Conservation (phyloP, 225 moss, liverwort and hornwort genomes). For the Physcomitrellopsis africana region DNA sequence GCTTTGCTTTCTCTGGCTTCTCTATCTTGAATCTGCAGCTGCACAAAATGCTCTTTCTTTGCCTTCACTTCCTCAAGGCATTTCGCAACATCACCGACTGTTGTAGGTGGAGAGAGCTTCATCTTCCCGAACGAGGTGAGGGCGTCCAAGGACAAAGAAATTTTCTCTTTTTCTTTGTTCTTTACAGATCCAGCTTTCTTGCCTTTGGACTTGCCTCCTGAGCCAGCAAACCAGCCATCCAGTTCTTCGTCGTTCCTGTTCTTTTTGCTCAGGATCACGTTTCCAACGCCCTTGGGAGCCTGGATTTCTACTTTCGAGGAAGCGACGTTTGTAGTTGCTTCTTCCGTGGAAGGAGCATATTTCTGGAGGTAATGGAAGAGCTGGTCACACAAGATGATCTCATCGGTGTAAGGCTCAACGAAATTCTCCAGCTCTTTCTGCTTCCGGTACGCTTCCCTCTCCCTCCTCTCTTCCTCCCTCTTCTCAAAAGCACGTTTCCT, state of each 20-base stretch:
- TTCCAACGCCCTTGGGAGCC: slow-evolving; percentile 85
- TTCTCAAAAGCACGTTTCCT: slow-evolving; percentile 76
- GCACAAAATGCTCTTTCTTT: slow-evolving; percentile 70
- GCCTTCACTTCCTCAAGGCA: slow-evolving; percentile 77
- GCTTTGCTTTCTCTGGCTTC: slow-evolving; percentile 61
- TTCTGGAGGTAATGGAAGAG: slow-evolving; percentile 85
- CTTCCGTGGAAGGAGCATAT: slow-evolving; percentile 62
- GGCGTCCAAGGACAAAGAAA: slow-evolving; percentile 79
- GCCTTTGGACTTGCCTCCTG: slow-evolving; percentile 67
- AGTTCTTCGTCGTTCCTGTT: slow-evolving; percentile 78
- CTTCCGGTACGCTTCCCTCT: slow-evolving; percentile 81
- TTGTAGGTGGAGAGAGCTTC: slow-evolving; percentile 85
- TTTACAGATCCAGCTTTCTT: slow-evolving; percentile 70
- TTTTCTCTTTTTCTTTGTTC: slow-evolving; percentile 79
- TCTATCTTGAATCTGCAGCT: slow-evolving; percentile 70
- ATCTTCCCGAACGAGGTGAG: slow-evolving; percentile 76
- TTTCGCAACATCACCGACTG: slow-evolving; percentile 72
- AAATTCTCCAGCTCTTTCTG: slow-evolving; percentile 89
- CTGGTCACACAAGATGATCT: slow-evolving; percentile 90
- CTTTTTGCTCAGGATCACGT: slow-evolving; percentile 77
- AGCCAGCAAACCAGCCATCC: slow-evolving; percentile 81
- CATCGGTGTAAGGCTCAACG: slow-evolving; percentile 91
- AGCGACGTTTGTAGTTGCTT: slow-evolving; percentile 30
- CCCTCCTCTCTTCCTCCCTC: slow-evolving; percentile 83
- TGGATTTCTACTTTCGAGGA: slow-evolving; percentile 73